Conservation (phyloP, 1,284 basidiomycete species). For the Tilletia indica region DNA sequence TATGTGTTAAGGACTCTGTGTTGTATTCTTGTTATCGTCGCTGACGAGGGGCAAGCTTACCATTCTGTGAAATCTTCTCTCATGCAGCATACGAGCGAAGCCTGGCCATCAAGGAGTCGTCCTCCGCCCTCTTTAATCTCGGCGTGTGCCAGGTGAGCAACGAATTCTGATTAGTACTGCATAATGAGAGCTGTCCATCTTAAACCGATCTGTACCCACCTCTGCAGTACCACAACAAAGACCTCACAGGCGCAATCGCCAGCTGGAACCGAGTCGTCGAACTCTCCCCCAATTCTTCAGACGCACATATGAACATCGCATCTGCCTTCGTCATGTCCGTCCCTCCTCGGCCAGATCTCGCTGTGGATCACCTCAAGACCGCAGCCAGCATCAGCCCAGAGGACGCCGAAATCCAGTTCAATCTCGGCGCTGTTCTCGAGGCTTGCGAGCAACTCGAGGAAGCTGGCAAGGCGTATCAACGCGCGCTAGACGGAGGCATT, state of each 20-base stretch:
- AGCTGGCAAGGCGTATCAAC: slow-evolving; percentile 75
- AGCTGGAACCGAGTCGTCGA: slow-evolving; percentile 53
- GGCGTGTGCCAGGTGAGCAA: slow-evolving; percentile 66
- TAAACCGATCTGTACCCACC: not conserved
- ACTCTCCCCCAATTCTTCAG: slow-evolving; percentile 78
- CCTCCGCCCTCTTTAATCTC: slow-evolving; percentile 80
- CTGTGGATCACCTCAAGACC: slow-evolving; percentile 81
- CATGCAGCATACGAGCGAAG: slow-evolving; percentile 72
- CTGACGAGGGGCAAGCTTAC: not conserved
- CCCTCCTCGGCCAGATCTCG: slow-evolving; percentile 81
- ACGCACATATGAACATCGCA: slow-evolving; percentile 89
- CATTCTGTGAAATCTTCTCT: not conserved
- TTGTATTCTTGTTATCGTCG: not conserved
- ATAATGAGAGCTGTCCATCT: not conserved
- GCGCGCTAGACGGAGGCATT: slow-evolving; percentile 74
- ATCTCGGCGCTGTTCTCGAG: slow-evolving; percentile 84
- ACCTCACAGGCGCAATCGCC: slow-evolving; percentile 40
- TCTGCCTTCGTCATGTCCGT: slow-evolving; percentile 88
- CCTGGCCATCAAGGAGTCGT: slow-evolving; percentile 74
- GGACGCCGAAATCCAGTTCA: slow-evolving; percentile 92
- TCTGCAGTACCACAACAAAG: slow-evolving; percentile 14
- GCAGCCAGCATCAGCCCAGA: slow-evolving; percentile 81
- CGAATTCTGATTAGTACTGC: too few relatives aligned
- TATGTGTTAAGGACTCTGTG: not conserved
- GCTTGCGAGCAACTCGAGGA: slow-evolving; percentile 79